phyloP scores from a whole-genome alignment of 495 filamentous ascomycete species.

The Penicillium waksmanii region DNA sequence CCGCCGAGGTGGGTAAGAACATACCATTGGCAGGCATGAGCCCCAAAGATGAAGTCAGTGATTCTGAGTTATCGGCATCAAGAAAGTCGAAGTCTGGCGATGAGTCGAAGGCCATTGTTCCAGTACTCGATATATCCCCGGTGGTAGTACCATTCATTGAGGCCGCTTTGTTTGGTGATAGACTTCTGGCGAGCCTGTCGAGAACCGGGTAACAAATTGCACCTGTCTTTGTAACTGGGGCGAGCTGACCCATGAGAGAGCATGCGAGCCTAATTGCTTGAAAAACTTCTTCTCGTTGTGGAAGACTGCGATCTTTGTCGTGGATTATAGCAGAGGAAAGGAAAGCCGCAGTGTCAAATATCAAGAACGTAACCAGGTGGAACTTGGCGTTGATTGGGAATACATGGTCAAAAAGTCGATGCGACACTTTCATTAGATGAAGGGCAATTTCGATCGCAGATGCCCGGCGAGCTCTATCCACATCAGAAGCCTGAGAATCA shows the following conservation, averaged over 20 bases:
- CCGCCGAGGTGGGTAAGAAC: conserved; percentile 9
- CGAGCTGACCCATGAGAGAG: conserved; percentile 41
- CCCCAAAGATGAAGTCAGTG: conserved; percentile 4
- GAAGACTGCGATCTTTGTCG: conserved; percentile 44
- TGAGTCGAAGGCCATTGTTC: not conserved
- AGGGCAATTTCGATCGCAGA: conserved; percentile 46
- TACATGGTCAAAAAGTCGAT: conserved; percentile 43
- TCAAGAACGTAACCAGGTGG: conserved; percentile 54
- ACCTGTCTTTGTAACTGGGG: conserved; percentile 37
- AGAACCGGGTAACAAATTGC: conserved; percentile 29
- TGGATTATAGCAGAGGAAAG: conserved; percentile 56
- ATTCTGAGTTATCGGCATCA: conserved; percentile 12
- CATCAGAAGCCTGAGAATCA: conserved; percentile 23
- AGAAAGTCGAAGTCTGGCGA: not conserved
- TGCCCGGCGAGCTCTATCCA: conserved; percentile 34
- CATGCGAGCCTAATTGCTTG: conserved; percentile 41
- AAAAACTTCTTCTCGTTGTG: conserved; percentile 45
- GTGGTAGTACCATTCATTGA: not conserved
- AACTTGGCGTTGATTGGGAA: conserved; percentile 52
- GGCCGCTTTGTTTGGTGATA: conserved; percentile 12
- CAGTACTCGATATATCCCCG: not conserved
- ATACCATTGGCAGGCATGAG: conserved; percentile 9
- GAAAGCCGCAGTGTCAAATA: conserved; percentile 55
- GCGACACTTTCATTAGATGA: conserved; percentile 44
- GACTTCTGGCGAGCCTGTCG: conserved; percentile 21